Base-by-base conservation (phyloP, 305 asterid genomes). In the Fraxinus greggii region DNA sequence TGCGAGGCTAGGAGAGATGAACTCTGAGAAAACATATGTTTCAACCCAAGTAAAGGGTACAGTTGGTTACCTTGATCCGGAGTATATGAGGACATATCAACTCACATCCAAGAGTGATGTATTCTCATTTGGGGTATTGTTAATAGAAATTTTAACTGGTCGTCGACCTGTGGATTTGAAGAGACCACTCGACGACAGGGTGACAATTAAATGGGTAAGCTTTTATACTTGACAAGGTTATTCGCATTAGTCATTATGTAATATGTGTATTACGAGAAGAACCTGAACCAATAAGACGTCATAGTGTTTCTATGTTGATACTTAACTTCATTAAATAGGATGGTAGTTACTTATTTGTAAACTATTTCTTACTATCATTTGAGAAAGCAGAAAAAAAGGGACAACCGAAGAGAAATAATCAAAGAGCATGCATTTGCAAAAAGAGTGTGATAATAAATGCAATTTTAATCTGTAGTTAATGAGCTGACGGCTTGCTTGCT, bases 61-160 rank as follows among this genome's bases (percentile, higher is more conserved):
- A 1, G 90, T 95, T n/a, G 99, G 99, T 76, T 95, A 95, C 88
- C 97, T 95, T n/a, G 99, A 95, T 40, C 99, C 99, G 0, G 98
- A 95, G 89, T 95, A 95, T 72, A 95, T 95, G 99, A 93, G 89
- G 85, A 94, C 99, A 32, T 82, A 90, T 81, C 94, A 92, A 77
- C 98, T 96, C 89, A 94, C 98, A 4, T 80, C 88, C 28, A 96
- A 94, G 85, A 96, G 99, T 56, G 99, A 96, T 26, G 99, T 96
- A 24, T 94, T 90, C 93, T 94, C 99, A 9, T 96, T 96, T 24
- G 99, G 99, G 84, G 83, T 94, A 70, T 81, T 96, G 84, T 87
- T 96, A 45, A 76, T 94, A 21, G 99, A 96, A 87, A 89, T 92
- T 79, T 78, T 95, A 72, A 90, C 98, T 0, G 98, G 98, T 32